Conservation (phyloP, 176 grass and related monocot genomes). For the Oryza coarctata region DNA sequence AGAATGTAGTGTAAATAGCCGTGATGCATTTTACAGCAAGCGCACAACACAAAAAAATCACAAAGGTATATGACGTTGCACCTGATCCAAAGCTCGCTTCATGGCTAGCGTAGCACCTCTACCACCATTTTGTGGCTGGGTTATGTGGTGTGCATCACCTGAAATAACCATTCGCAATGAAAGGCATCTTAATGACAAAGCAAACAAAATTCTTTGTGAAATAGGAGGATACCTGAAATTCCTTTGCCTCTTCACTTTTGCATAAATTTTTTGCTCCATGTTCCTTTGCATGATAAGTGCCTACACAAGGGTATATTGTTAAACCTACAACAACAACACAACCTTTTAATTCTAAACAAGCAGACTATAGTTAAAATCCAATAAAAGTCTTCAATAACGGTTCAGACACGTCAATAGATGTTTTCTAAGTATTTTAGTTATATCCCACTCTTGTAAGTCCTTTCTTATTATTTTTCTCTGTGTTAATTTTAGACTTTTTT, state of each 20-base stretch:
- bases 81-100: conserved; percentile 76
- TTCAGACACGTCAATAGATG: too few species aligned
- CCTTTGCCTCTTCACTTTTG: conserved; percentile 89
- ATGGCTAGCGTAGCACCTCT: conserved; percentile 90
- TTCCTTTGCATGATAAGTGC: conserved; percentile 79
- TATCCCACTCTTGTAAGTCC: too few species aligned
- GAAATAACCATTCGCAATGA: conserved; percentile 8
- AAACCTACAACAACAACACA: too few species aligned
- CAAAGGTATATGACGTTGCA: conserved; percentile 4
- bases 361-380: too few species aligned
- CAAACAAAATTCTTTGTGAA: not conserved
- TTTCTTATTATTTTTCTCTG: too few species aligned
- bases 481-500: too few species aligned
- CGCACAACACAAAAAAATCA: not conserved
- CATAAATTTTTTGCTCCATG: conserved; percentile 89
- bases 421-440: too few species aligned
- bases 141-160: conserved; percentile 98
- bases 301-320: conserved; percentile 32
- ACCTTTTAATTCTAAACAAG: too few species aligned
- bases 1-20: not conserved
- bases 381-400: too few species aligned
- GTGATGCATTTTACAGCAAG: not conserved
- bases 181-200: not conserved
- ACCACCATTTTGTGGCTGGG: conserved; percentile 73
- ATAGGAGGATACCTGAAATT: conserved; percentile 75